Conservation (phyloP, 371 early-diverging fungal species). For the Rhizopus arrhizus region DNA sequence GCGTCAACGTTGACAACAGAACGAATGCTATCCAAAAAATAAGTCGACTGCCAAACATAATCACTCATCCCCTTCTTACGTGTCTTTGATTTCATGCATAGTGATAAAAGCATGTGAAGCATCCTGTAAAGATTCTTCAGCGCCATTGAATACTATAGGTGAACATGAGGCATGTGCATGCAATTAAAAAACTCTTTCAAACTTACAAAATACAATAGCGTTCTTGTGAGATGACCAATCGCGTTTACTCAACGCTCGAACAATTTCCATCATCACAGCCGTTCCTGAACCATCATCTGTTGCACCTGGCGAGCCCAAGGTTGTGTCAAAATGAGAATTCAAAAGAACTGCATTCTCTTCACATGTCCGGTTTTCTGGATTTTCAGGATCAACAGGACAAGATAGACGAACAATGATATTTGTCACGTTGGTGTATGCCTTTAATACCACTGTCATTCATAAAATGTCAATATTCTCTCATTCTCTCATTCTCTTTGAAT, state of each 20-base stretch:
- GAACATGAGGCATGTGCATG: neutral
- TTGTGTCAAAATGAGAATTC: constrained; percentile 76
- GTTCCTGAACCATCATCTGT: constrained; percentile 73
- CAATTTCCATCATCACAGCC: constrained; percentile 74
- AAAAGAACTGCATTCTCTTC: constrained; percentile 68
- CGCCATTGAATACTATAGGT: constrained; percentile 73
- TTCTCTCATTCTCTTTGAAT: neutral
- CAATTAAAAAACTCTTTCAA: neutral
- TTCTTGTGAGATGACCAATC: constrained; percentile 57
- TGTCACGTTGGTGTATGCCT: constrained; percentile 71
- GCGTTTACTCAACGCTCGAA: constrained; percentile 63
- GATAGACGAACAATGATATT: constrained; percentile 75
- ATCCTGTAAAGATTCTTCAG: constrained; percentile 80
- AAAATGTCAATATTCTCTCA: neutral
- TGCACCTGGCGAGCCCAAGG: constrained; percentile 61
- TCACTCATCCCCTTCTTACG: constrained; percentile 27
- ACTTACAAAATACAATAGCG: constrained; percentile 63
- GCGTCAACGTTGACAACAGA: constrained; percentile 78
- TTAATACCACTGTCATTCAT: constrained; percentile 54
- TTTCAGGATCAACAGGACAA: constrained; percentile 52
- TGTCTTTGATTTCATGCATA: constrained; percentile 60
- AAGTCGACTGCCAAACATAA: neutral
- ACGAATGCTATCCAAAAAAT: constrained; percentile 42
- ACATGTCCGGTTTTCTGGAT: constrained; percentile 38
- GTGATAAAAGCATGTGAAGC: constrained; percentile 77